Percentiles rank a stretch among this genome's conserved stretches.
Conservation (phyloP, 2,329 filamentous ascomycete species). For the Trichoderma pleuroti region DNA sequence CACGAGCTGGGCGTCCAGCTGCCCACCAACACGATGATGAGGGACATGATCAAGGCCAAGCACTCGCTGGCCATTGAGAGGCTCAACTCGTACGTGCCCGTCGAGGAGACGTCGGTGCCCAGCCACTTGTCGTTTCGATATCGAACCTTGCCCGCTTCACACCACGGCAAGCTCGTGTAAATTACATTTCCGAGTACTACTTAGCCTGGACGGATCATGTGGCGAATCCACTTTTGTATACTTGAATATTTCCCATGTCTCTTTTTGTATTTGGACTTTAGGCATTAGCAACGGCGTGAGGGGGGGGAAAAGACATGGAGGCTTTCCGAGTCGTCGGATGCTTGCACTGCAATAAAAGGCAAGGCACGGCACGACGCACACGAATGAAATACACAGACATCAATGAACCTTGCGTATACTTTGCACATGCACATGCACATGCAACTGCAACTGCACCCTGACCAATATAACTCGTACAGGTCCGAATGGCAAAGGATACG, state of each 20-base stretch:
- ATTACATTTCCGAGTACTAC: neutral
- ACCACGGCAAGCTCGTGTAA: neutral
- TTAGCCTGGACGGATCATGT: neutral
- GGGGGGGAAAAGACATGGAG: neutral
- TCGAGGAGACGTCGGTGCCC: slow-evolving; percentile 35
- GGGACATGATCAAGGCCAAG: slow-evolving; percentile 71
- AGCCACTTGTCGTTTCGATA: slow-evolving; percentile 27
- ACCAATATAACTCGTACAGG: neutral
- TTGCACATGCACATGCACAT: neutral
- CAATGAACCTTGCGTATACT: neutral
- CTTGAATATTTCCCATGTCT: neutral
- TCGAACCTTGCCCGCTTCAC: slow-evolving; percentile 16
- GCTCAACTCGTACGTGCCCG: slow-evolving; percentile 32
- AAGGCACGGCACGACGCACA: neutral
- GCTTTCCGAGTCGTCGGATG: neutral
- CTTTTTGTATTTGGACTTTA: neutral
- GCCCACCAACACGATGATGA: slow-evolving; percentile 68
- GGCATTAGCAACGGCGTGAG: neutral
- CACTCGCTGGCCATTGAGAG: slow-evolving; percentile 35
- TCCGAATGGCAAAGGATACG: neutral
- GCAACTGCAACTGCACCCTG: neutral
- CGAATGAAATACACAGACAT: neutral
- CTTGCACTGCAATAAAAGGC: neutral
- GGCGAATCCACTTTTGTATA: neutral
- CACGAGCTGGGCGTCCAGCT: slow-evolving; percentile 68